Evolutionary conservation across 495 filamentous ascomycete species (phyloP), one percentile per base, ranked within the genome.

Genomic region (Penicillium mononematosum): DNA sequence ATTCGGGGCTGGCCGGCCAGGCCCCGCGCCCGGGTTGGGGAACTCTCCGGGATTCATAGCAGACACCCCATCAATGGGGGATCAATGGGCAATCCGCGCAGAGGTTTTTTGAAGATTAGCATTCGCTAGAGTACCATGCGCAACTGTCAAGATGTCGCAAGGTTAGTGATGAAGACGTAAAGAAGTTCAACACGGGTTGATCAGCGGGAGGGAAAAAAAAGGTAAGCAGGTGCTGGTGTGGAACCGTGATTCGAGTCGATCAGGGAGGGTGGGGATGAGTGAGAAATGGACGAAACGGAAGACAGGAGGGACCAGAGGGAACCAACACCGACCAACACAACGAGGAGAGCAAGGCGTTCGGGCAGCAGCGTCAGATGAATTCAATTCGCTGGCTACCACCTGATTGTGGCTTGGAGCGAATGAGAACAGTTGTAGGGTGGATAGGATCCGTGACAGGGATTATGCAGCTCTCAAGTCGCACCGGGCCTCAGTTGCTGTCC

Each of bases 1-100:
- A 20, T 24, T 45, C 32, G 44, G 53, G 53, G 44, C 44, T 55
- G 53, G 53, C 61, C 70, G 48, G 68, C 67, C 72, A 77, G 72
- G 59, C 52, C 74, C 62, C 68, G 53, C 73, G 64, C 71, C 72
- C 52, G 69, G 67, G 58, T 81, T 79, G 58, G 70, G 58, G 55
- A 78, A 78, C 57, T 76, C 74, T 60, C 65, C 74, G 53, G 74
- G 69, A 77, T 81, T 81, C 78, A 81, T 79, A 68, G 68, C 71
- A 64, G 71, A 66, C 71, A 70, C 74, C 74, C 76, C 69, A 68
- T 72, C 59, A 72, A 70, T 68, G 76, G 72, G 5, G 75, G 73
- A 68, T 68, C 65, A 66, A 67, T 58, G 63, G 72, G 54, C 58
- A 72, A 69, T 72, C 73, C 74, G 72, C 70, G 69, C 59, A 66